Percentiles rank a stretch among this genome's conserved stretches.
Evolutionary conservation across 176 grass and related monocot species (phyloP).

Genomic region (Triticum urartu): DNA sequence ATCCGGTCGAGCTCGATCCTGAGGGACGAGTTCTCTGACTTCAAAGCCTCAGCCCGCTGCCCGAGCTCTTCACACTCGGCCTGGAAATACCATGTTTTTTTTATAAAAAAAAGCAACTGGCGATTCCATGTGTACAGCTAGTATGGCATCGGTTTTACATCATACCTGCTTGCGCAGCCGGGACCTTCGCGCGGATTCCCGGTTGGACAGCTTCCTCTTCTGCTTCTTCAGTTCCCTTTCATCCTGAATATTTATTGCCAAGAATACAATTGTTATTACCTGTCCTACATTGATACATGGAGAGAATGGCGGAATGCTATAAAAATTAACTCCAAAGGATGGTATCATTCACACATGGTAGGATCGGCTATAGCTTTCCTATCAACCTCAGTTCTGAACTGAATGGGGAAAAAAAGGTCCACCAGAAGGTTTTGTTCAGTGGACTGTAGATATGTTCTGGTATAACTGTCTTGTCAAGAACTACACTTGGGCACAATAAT

Average conservation of each 20-base stretch:
- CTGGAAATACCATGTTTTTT: slow-evolving; percentile 19
- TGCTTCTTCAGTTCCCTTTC: slow-evolving; percentile 94
- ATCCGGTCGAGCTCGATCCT: slow-evolving; percentile 74
- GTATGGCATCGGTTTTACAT: neutral
- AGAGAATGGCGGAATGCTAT: neutral
- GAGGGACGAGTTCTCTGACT: slow-evolving; percentile 75
- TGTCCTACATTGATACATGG: neutral
- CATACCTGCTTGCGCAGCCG: slow-evolving; percentile 87
- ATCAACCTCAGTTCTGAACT: neutral
- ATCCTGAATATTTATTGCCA: slow-evolving; percentile 53
- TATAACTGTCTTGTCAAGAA: neutral
- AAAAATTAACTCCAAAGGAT: neutral
- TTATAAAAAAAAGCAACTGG: neutral
- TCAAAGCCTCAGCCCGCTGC: slow-evolving; percentile 67
- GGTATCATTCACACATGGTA: neutral
- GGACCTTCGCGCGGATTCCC: slow-evolving; percentile 93
- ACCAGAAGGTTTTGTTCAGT: slow-evolving; percentile 22
- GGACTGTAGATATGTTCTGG: neutral
- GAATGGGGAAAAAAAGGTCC: neutral
- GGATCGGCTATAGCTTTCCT: neutral
- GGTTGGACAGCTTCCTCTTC: slow-evolving; percentile 92
- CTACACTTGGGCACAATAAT: neutral
- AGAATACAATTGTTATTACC: neutral
- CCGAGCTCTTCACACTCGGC: slow-evolving; percentile 90
- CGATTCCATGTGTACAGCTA: neutral